Conservation (phyloP, 305 asterid species). For the Fraxinus paxiana region DNA sequence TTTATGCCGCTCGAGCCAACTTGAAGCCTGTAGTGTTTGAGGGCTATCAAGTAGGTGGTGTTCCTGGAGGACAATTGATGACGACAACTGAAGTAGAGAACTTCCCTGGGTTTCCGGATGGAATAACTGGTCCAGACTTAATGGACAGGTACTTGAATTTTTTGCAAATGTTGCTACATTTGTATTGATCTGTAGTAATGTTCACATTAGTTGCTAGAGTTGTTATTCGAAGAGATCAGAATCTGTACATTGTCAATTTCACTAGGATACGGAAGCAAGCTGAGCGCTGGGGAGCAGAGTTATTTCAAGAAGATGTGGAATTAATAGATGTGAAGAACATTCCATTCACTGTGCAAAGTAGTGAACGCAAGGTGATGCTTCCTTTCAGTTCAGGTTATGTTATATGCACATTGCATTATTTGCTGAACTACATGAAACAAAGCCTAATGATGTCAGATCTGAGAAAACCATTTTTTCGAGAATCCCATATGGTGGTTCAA, state of each 20-base stretch:
- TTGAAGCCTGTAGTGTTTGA: conserved; percentile 85
- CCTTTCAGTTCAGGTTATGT: conserved; percentile 16
- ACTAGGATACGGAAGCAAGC: conserved; percentile 85
- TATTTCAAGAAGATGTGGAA: conserved; percentile 94
- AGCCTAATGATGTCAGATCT: not conserved
- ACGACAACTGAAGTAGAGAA: conserved; percentile 96
- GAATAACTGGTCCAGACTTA: conserved; percentile 93
- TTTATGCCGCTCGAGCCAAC: conserved; percentile 89
- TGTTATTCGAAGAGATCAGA: conserved; percentile 8
- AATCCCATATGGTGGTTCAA: not conserved
- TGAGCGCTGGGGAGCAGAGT: conserved; percentile 98
- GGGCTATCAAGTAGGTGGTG: conserved; percentile 94
- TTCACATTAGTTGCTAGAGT: conserved; percentile 4
- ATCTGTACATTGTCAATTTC: conserved; percentile 24
- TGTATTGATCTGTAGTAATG: not conserved
- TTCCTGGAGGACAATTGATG: conserved; percentile 97
- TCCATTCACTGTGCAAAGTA: conserved; percentile 85
- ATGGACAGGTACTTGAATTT: conserved; percentile 57
- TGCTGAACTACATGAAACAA: not conserved
- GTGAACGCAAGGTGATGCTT: conserved; percentile 84
- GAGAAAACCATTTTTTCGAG: not conserved
- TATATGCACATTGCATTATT: not conserved
- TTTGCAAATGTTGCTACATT: not conserved
- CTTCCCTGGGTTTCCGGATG: conserved; percentile 96
- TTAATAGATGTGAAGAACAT: conserved; percentile 66